Evolutionary conservation across 768 basidiomycete genomes (phyloP).

Genomic region (Lactarius evosmus): DNA sequence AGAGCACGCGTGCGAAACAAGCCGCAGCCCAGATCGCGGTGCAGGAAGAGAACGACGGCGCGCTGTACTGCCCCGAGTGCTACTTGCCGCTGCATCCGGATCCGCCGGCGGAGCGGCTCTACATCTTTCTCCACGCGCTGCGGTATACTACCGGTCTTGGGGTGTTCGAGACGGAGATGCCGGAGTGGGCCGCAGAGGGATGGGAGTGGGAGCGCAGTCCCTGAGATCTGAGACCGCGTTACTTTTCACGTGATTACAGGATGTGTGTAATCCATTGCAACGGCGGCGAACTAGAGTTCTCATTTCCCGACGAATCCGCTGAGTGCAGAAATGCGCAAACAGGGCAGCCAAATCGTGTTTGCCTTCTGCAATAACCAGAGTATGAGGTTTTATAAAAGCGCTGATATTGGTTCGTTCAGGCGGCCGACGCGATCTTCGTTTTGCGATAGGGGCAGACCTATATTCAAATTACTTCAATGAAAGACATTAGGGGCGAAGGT

Average conservation of each 20-base stretch:
- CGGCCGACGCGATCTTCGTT: no score
- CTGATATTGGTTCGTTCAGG: no score
- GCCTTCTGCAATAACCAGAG: no score
- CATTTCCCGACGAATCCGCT: no score
- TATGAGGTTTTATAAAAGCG: no score
- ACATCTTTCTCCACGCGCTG: conserved; percentile 93
- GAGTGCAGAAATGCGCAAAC: no score
- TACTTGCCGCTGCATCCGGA: conserved; percentile 92
- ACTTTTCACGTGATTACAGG: no score
- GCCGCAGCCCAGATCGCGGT: conserved; percentile 35
- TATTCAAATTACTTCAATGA: background rate
- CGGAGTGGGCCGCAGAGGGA: conserved; percentile 79
- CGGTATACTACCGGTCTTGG: conserved; percentile 81
- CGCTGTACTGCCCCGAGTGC: conserved; percentile 81
- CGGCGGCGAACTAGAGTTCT: no score
- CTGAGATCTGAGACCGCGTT: no score
- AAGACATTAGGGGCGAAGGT: background rate
- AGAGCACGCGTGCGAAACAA: conserved; percentile 28
- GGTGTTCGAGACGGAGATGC: conserved; percentile 82
- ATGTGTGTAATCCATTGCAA: no score
- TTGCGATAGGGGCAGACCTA: no score
- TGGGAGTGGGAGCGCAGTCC: conserved; percentile 51
- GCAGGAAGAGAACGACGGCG: conserved; percentile 29
- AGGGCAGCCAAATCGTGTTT: no score
- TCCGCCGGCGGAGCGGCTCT: conserved; percentile 86